Base-by-base conservation (phyloP, 495 filamentous ascomycete genomes). In the Lepidopterella palustris region DNA sequence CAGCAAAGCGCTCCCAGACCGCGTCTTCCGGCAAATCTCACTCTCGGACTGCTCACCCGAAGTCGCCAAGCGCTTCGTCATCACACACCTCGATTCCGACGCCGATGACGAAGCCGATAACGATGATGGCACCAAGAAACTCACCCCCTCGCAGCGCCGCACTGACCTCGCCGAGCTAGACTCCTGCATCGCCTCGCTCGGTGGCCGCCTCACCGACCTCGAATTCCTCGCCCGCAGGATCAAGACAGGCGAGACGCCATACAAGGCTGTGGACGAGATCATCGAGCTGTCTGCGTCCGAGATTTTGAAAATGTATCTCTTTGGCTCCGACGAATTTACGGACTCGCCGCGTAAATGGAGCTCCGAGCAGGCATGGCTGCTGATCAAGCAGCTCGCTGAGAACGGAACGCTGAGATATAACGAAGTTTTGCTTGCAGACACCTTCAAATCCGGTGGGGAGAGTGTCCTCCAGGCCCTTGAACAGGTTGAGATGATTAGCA, bases 211-310 rank as follows among this genome's bases (percentile, higher is more conserved):
- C 3, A 96, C 90, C 0, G 95, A 98, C 67, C 86, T 98, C 24
- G 92, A 97, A 65, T 90, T 91, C 65, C 84, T 98, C 59, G 87
- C 92, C 11, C 84, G 91, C 58, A 80, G 93, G n/a, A 88, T 98
- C 62, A 90, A 90, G 68, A 83, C 86, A 13, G 95, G 95, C 21
- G 92, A 97, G 74, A 88, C 79, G 0, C 93, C 93, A 1, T 79
- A 79, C 67, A 80, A 85, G 63, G 93, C 93, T n/a, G 87, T 97
- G 13, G 75, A 82, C 29, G 89, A 95, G 62, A 97, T 98, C 55
- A 88, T 93, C 42, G 84, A 89, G 31, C 89, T 95, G 62, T 85
- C 86, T 8, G 85, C 90, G 9, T 87, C 86, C 2, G 95, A 97
- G 70, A 92, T 98, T 47, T 69, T 96, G 54, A 95, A 97, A 68